Percentiles rank a stretch among this genome's conserved stretches.
These are phyloP conservation scores for Populus hybrid DNA, from an alignment of 441 rosid genomes.

Conservation along the genomic window DNA sequence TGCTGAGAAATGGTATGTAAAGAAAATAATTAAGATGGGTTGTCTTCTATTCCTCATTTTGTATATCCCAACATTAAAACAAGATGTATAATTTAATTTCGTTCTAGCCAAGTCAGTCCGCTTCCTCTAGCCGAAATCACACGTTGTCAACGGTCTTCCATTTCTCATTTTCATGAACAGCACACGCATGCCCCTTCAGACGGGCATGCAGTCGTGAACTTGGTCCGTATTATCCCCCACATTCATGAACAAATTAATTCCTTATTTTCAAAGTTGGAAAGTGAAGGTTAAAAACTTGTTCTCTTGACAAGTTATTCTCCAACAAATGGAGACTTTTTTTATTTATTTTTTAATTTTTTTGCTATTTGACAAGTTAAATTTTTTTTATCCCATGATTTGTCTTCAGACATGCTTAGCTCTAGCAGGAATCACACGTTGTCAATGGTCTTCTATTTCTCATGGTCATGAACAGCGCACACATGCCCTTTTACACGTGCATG, in stretches of 20 bases:
- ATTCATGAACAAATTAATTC: too few relatives aligned
- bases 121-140: not conserved
- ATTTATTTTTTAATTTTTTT: too few relatives aligned
- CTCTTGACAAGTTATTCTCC: too few relatives aligned
- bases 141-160: not conserved
- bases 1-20: not conserved
- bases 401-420: not conserved
- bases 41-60: not conserved
- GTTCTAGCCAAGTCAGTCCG: not conserved
- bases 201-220: not conserved
- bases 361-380: too few relatives aligned
- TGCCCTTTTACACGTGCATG: not conserved
- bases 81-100: not conserved
- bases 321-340: too few relatives aligned
- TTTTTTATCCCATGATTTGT: too few relatives aligned
- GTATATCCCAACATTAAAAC: not conserved
- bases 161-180: not conserved
- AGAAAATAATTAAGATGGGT: not conserved
- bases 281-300: too few relatives aligned
- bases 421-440: not conserved
- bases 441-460: not conserved
- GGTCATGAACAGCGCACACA: not conserved
- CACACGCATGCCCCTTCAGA: not conserved
- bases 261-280: too few relatives aligned
- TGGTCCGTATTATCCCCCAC: not conserved